Conservation (phyloP, 164 flowering plant species). For the Santalum album region DNA sequence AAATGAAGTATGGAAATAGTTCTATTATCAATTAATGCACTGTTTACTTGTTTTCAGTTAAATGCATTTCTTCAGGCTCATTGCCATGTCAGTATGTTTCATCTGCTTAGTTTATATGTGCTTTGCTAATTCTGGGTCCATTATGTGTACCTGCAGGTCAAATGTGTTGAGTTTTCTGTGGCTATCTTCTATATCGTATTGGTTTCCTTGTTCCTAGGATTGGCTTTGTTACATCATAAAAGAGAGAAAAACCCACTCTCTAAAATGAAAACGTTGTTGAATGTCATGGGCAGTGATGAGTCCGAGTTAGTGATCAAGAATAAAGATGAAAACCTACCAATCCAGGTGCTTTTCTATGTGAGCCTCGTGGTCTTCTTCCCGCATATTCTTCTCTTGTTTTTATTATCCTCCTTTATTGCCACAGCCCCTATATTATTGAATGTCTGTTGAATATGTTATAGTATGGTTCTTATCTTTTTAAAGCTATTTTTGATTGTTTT, state of each 20-base stretch:
- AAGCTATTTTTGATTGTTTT: too few relatives aligned
- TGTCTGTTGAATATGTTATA: too few relatives aligned
- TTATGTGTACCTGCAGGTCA: slow-evolving; percentile 50
- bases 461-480: too few relatives aligned
- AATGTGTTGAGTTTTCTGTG: slow-evolving; percentile 71
- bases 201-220: slow-evolving; percentile 62
- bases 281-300: slow-evolving; percentile 32
- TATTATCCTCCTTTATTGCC: too few relatives aligned
- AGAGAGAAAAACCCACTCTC: slow-evolving; percentile 30
- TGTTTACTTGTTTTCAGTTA: too few relatives aligned
- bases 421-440: too few relatives aligned
- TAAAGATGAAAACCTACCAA: too few relatives aligned
- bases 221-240: slow-evolving; percentile 57
- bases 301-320: slow-evolving; percentile 28
- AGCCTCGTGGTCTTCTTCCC: too few relatives aligned
- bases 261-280: slow-evolving; percentile 39
- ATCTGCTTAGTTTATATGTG: background rate
- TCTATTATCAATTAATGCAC: background rate
- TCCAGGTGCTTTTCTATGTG: too few relatives aligned
- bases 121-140: slow-evolving; percentile 10
- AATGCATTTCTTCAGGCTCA: too few relatives aligned
- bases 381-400: too few relatives aligned
- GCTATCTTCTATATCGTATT: slow-evolving; percentile 58
- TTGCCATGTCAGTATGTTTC: too few relatives aligned
- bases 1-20: background rate